phyloP scores from a whole-genome alignment of 2,329 filamentous ascomycete genomes.

The Beauveria scarabaeidicola region DNA sequence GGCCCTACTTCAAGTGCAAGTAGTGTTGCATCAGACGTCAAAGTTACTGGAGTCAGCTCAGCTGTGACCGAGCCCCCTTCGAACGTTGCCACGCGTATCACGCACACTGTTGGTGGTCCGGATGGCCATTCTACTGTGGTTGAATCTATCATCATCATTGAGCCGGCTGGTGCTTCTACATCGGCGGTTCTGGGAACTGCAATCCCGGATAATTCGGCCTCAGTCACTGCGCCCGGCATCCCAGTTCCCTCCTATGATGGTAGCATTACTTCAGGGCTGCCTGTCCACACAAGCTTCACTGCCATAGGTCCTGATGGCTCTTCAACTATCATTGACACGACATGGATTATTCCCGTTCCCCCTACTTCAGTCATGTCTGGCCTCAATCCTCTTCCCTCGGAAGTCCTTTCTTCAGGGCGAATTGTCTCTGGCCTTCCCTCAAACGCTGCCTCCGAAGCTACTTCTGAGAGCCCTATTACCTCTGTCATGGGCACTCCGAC shows the following conservation, averaged over 20 bases:
- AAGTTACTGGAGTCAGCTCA: neutral
- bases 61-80: neutral
- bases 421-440: neutral
- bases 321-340: conserved; percentile 22
- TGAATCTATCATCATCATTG: conserved; percentile 25
- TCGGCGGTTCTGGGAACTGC: neutral
- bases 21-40: neutral
- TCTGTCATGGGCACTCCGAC: conserved; percentile 14
- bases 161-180: conserved; percentile 6
- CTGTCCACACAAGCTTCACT: conserved; percentile 21
- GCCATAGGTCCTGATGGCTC: conserved; percentile 20
- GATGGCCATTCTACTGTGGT: conserved; percentile 26
- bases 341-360: conserved; percentile 17
- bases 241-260: neutral
- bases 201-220: neutral
- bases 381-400: neutral
- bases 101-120: conserved; percentile 24
- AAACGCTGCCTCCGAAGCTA: neutral
- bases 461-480: neutral
- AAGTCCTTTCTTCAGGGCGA: neutral
- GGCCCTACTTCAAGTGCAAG: neutral
- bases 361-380: conserved; percentile 11
- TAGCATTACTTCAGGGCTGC: conserved; percentile 1
- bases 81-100: conserved; percentile 18
- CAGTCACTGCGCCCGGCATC: neutral